Conservation (phyloP, 2,329 filamentous ascomycete genomes). For the Fusarium acutatum region DNA sequence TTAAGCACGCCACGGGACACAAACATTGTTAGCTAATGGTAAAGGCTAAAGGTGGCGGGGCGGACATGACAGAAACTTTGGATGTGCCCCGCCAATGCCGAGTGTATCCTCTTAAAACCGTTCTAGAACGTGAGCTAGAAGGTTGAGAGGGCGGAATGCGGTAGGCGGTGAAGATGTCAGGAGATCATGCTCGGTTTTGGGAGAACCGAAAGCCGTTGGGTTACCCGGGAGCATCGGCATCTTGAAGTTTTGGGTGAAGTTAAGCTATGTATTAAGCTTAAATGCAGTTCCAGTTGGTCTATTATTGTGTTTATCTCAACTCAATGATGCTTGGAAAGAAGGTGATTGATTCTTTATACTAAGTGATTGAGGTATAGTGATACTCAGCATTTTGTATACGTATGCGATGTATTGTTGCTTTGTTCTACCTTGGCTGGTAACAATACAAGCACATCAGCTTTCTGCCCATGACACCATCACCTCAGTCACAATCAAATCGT, state of each 20-base stretch:
- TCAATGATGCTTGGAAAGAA: neutral
- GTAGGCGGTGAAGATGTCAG: conserved; percentile 6
- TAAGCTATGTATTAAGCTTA: conserved; percentile 19
- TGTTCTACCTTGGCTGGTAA: neutral
- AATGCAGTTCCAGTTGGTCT: neutral
- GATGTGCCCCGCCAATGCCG: conserved; percentile 43
- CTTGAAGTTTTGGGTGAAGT: neutral
- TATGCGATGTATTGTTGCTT: rapidly evolving
- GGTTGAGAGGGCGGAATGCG: neutral
- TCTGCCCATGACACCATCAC: neutral
- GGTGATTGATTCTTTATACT: neutral
- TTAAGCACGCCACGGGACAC: conserved; percentile 40
- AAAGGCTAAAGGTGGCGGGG: conserved; percentile 10
- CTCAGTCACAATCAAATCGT: rapidly evolving
- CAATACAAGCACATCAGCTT: neutral
- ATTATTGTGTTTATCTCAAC: too few relatives aligned
- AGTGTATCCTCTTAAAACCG: conserved; percentile 38
- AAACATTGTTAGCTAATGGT: conserved; percentile 22
- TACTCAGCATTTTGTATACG: neutral
- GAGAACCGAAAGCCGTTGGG: conserved; percentile 1
- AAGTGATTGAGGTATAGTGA: neutral
- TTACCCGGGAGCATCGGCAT: conserved; percentile 16
- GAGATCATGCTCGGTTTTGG: neutral
- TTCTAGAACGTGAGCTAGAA: conserved; percentile 24
- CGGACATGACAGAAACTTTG: conserved; percentile 26